Percentiles rank a stretch among this genome's conserved stretches.
phyloP scores from a whole-genome alignment of 2,329 filamentous ascomycete genomes.

The Epicoccum nigrum region DNA sequence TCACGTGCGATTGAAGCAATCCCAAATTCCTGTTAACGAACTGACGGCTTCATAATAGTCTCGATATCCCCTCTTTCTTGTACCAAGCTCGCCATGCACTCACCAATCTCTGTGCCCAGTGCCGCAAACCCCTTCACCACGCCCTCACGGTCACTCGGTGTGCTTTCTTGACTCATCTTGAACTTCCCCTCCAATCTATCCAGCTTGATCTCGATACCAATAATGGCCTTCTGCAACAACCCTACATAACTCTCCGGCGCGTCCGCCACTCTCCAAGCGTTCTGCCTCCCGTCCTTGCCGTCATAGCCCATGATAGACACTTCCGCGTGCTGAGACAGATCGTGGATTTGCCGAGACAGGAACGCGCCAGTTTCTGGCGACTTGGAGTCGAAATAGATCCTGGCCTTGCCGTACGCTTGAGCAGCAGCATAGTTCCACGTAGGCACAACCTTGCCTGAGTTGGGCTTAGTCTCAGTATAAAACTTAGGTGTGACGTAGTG shows the following conservation, averaged over 20 bases:
- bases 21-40: too few relatives aligned
- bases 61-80: constrained; percentile 26
- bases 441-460: constrained; percentile 69
- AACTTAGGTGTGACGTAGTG: constrained; percentile 71
- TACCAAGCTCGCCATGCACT: constrained; percentile 38
- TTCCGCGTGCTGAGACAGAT: constrained; percentile 61
- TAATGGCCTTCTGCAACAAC: constrained; percentile 29
- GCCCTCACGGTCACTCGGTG: constrained; percentile 49
- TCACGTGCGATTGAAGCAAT: too few relatives aligned
- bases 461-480: constrained; percentile 69
- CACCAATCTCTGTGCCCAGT: constrained; percentile 49
- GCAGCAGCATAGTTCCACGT: constrained; percentile 74
- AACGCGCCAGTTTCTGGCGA: constrained; percentile 55
- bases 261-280: constrained; percentile 64
- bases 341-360: constrained; percentile 59
- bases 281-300: constrained; percentile 37
- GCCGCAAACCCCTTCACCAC: constrained; percentile 62
- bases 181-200: constrained; percentile 31
- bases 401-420: constrained; percentile 66
- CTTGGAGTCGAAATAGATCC: constrained; percentile 60
- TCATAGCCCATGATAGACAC: constrained; percentile 62
- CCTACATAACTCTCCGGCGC: constrained; percentile 64
- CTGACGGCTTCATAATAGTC: too few relatives aligned
- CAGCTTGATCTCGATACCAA: constrained; percentile 36
- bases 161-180: constrained; percentile 38